These are phyloP conservation scores for Berberis thunbergii DNA, from an alignment of 164 flowering plant genomes.

Conservation along the genomic window DNA sequence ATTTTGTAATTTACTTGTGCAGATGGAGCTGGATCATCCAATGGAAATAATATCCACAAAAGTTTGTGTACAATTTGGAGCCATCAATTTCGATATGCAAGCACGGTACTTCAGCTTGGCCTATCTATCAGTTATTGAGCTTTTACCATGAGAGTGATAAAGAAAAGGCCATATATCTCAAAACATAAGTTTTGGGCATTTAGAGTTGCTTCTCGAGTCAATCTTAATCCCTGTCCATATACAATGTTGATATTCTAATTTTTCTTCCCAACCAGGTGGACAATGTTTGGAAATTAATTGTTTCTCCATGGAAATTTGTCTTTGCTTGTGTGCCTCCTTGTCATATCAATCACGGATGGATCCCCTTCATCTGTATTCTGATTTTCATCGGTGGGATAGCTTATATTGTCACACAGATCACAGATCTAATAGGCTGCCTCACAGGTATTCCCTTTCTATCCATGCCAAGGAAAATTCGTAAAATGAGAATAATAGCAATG, in stretches of 20 bases:
- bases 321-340: conserved; percentile 86
- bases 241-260: background rate
- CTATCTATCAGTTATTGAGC: too few relatives aligned
- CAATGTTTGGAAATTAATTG: conserved; percentile 47
- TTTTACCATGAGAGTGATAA: background rate
- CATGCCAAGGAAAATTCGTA: background rate
- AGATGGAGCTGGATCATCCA: conserved; percentile 38
- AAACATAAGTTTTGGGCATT: background rate
- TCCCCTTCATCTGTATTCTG: conserved; percentile 76
- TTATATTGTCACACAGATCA: conserved; percentile 2
- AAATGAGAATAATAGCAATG: background rate
- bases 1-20: conserved; percentile 23
- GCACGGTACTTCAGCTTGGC: conserved; percentile 30
- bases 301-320: conserved; percentile 73
- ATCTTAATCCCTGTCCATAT: too few relatives aligned
- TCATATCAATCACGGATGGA: conserved; percentile 85
- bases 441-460: conserved; percentile 42
- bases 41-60: conserved; percentile 15
- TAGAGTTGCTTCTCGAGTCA: too few relatives aligned
- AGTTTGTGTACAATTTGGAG: conserved; percentile 48
- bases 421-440: conserved; percentile 74
- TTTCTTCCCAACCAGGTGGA: conserved; percentile 45
- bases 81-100: conserved; percentile 63
- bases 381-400: conserved; percentile 58
- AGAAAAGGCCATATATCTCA: background rate